phyloP scores from a whole-genome alignment of 1,284 basidiomycete species.

The Phenoliferia sp. region DNA sequence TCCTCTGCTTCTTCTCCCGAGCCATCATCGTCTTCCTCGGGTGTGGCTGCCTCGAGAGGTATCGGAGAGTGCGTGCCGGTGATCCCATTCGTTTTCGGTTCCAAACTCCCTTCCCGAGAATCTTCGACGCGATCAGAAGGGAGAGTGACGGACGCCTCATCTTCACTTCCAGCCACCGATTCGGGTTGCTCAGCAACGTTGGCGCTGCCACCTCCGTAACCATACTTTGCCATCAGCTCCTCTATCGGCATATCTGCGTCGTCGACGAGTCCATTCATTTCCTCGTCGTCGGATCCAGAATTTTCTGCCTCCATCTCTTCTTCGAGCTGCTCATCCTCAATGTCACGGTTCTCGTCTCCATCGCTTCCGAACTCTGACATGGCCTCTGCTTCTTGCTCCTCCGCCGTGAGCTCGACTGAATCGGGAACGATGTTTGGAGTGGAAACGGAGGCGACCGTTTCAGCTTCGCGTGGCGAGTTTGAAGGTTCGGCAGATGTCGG shows the following conservation, averaged over 20 bases:
- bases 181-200: neutral
- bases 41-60: no score
- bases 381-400: conserved; percentile 42
- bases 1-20: neutral
- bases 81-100: no score
- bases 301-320: conserved; percentile 44
- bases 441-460: neutral
- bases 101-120: no score
- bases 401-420: conserved; percentile 38
- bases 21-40: neutral
- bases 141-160: no score
- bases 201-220: conserved; percentile 17
- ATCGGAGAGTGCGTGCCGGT: no score
- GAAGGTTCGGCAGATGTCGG: no score
- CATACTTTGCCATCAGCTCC: conserved; percentile 51
- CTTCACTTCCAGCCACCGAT: no score
- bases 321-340: conserved; percentile 43
- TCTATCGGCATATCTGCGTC: conserved; percentile 54
- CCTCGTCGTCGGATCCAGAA: conserved; percentile 43
- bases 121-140: no score
- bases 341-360: conserved; percentile 29
- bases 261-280: conserved; percentile 49
- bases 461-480: neutral
- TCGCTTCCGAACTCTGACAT: conserved; percentile 32
- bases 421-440: conserved; percentile 16